phyloP scores from a whole-genome alignment of 2,329 filamentous ascomycete genomes.

The Metarhizium sp. region DNA sequence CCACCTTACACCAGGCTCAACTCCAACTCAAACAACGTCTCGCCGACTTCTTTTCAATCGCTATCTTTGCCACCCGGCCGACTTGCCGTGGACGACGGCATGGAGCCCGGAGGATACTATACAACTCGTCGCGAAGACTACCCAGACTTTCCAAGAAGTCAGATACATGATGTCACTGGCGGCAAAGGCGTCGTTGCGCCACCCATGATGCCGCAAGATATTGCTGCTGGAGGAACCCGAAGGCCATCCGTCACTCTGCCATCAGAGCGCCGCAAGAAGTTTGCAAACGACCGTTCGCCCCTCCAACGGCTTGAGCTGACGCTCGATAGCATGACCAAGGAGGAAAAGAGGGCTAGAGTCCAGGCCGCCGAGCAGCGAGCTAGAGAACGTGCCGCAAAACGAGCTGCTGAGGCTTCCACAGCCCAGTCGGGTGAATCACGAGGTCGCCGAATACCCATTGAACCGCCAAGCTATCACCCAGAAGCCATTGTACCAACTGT shows the following conservation, averaged over 20 bases:
- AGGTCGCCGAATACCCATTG: constrained; percentile 12
- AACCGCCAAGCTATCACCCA: constrained; percentile 1
- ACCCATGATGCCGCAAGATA: constrained; percentile 9
- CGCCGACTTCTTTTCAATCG: constrained; percentile 1
- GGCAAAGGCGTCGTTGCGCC: constrained; percentile 13
- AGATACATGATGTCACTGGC: constrained; percentile 11
- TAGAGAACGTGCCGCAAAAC: constrained; percentile 47
- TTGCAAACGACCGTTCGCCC: constrained; percentile 78
- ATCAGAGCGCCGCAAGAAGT: constrained; percentile 42
- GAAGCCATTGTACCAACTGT: constrained; percentile 1
- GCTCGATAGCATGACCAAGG: constrained; percentile 86
- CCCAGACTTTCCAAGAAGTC: constrained; percentile 5
- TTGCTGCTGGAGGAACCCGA: constrained; percentile 19
- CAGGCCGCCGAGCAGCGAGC: constrained; percentile 71
- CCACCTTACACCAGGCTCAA: constrained; percentile 14
- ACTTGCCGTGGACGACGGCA: constrained; percentile 10
- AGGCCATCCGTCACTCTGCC: constrained; percentile 29
- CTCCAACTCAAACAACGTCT: constrained; percentile 7
- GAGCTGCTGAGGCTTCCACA: constrained; percentile 16
- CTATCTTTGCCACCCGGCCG: background rate
- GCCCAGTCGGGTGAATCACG: constrained; percentile 12
- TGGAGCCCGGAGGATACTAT: constrained; percentile 17
- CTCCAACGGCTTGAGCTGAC: constrained; percentile 89
- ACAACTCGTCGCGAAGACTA: constrained; percentile 10
- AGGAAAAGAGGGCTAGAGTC: constrained; percentile 81